These are phyloP conservation scores for Solidago caesia DNA, from an alignment of 129 eudicot genomes.

Conservation along the genomic window DNA sequence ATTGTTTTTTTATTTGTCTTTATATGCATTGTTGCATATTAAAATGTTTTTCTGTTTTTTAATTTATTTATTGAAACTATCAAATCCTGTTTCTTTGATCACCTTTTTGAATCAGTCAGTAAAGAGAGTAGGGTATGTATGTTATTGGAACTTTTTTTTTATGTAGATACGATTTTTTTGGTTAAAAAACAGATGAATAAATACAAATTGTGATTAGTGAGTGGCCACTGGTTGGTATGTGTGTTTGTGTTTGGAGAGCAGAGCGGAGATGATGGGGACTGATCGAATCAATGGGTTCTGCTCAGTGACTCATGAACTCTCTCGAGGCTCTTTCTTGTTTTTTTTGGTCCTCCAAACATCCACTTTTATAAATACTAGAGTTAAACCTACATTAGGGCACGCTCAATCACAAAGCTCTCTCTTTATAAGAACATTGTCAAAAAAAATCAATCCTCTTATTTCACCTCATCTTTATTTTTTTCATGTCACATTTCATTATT, in stretches of 20 bases:
- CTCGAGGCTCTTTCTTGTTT: constrained; percentile 23
- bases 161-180: neutral
- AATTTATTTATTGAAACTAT: neutral
- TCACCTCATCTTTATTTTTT: too few species aligned
- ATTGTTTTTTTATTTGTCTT: neutral
- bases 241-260: constrained; percentile 31
- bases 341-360: constrained; percentile 11
- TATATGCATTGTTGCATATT: too few species aligned
- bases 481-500: too few species aligned
- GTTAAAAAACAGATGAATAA: constrained; percentile 15
- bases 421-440: too few species aligned
- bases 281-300: constrained; percentile 47
- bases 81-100: neutral
- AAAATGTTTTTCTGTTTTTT: neutral
- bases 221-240: constrained; percentile 28
- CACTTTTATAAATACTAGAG: constrained; percentile 14
- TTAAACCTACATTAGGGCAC: constrained; percentile 9
- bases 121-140: neutral
- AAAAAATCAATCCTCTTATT: too few species aligned
- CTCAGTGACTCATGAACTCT: constrained; percentile 34
- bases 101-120: neutral
- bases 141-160: neutral
- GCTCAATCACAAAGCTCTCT: neutral
- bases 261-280: constrained; percentile 47
- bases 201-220: constrained; percentile 22